A percentile compares a stretch with the other conserved stretches of the same genome.
Evolutionary conservation across 2,329 filamentous ascomycete genomes (phyloP).

Genomic region (Sporothrix pallida): DNA sequence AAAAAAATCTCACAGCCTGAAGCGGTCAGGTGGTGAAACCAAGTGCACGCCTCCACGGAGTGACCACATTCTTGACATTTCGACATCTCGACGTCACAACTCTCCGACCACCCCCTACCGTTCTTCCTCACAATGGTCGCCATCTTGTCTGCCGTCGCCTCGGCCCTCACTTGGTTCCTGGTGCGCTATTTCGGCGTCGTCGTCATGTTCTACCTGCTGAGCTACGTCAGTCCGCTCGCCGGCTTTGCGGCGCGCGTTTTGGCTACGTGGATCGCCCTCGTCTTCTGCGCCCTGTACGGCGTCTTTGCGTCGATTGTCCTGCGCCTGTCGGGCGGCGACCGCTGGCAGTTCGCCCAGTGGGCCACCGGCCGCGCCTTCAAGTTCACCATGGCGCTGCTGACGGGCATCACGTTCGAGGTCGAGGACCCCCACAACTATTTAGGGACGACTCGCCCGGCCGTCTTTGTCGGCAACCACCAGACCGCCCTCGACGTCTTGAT

Average conservation of each 20-base stretch:
- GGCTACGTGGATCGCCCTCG: slow-evolving; percentile 67
- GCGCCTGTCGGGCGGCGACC: slow-evolving; percentile 68
- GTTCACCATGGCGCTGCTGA: slow-evolving; percentile 73
- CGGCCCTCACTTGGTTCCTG: slow-evolving; percentile 54
- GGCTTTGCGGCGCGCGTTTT: slow-evolving; percentile 73
- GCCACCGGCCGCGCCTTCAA: slow-evolving; percentile 79
- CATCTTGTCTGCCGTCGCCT: slow-evolving; percentile 16
- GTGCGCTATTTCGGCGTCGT: slow-evolving; percentile 59
- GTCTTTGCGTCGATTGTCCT: slow-evolving; percentile 75
- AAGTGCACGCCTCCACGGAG: background rate
- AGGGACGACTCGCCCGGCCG: slow-evolving; percentile 72
- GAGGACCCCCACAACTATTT: slow-evolving; percentile 70
- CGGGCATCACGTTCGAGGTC: slow-evolving; percentile 79
- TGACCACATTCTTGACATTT: background rate
- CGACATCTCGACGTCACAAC: background rate
- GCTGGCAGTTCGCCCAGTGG: slow-evolving; percentile 79
- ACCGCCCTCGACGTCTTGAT: slow-evolving; percentile 93
- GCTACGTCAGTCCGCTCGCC: slow-evolving; percentile 61
- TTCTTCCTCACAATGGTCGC: slow-evolving; percentile 21
- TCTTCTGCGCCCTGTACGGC: slow-evolving; percentile 71
- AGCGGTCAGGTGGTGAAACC: slow-evolving; percentile 6
- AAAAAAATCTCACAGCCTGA: background rate
- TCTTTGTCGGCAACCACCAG: slow-evolving; percentile 96
- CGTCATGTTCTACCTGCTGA: slow-evolving; percentile 66
- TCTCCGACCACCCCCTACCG: background rate